These are phyloP conservation scores for Kluyveromyces aestuarii DNA, from an alignment of 805 yeast genomes.

Conservation along the genomic window DNA sequence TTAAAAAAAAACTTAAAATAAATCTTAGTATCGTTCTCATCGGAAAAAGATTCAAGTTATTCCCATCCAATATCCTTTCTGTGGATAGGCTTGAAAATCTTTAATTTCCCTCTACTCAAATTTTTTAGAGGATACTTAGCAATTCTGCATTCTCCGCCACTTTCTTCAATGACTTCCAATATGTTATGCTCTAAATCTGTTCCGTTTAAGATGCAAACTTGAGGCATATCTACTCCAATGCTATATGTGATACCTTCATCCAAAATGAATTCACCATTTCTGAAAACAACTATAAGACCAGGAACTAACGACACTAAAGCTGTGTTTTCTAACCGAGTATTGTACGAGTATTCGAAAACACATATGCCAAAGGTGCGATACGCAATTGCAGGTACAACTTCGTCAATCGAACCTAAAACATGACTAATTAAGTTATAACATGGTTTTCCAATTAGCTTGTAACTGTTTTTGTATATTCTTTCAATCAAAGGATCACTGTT, in stretches of 20 bases:
- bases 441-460: conserved; percentile 5
- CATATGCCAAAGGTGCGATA: conserved; percentile 56
- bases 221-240: conserved; percentile 50
- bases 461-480: conserved; percentile 11
- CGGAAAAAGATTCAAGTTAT: neutral
- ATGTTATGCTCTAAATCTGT: conserved; percentile 68
- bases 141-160: conserved; percentile 44
- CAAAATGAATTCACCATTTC: conserved; percentile 64
- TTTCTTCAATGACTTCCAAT: conserved; percentile 55
- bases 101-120: conserved; percentile 67
- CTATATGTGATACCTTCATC: conserved; percentile 46
- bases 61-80: conserved; percentile 69
- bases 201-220: conserved; percentile 54
- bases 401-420: conserved; percentile 12
- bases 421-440: neutral
- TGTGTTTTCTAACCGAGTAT: conserved; percentile 39
- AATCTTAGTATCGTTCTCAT: neutral
- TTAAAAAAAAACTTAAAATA: too few species aligned
- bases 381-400: conserved; percentile 50
- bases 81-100: conserved; percentile 73
- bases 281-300: conserved; percentile 77
- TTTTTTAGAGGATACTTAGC: conserved; percentile 62
- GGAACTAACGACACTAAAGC: conserved; percentile 58
- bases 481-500: neutral
- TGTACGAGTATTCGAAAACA: conserved; percentile 42